A percentile compares a stretch with the other conserved stretches of the same genome.
These are phyloP conservation scores for Blastomyces silverae DNA, from an alignment of 2,329 filamentous ascomycete species.

Conservation along the genomic window DNA sequence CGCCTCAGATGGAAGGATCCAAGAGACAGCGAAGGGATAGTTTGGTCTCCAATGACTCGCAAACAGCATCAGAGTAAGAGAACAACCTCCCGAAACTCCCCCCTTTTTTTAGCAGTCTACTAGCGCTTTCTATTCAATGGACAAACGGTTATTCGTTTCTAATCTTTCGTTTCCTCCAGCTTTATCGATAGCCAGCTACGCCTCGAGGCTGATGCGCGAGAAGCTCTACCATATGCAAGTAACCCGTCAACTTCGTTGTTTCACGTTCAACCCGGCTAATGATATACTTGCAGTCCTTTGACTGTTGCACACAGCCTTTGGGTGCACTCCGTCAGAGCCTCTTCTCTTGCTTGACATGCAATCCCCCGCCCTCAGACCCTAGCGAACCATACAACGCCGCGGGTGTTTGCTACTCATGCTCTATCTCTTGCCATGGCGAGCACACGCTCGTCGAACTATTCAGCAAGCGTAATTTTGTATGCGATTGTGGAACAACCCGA, in stretches of 20 bases:
- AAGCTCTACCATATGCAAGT: slow-evolving; percentile 83
- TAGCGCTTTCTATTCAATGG: slow-evolving; percentile 1
- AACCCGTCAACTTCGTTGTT: neutral
- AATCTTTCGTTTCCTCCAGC: slow-evolving; percentile 39
- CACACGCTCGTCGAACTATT: slow-evolving; percentile 94
- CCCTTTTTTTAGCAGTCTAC: neutral
- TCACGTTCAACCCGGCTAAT: slow-evolving; percentile 3
- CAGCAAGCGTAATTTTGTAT: slow-evolving; percentile 88
- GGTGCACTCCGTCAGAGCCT: slow-evolving; percentile 80
- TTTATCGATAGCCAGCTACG: slow-evolving; percentile 85
- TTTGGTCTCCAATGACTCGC: slow-evolving; percentile 53
- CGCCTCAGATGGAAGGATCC: slow-evolving; percentile 15
- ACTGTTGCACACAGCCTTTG: slow-evolving; percentile 84
- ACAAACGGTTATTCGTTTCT: neutral
- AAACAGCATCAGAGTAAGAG: slow-evolving; percentile 63
- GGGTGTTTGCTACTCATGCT: slow-evolving; percentile 93
- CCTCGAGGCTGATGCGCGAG: slow-evolving; percentile 89
- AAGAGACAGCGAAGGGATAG: slow-evolving; percentile 31
- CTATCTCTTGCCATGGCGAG: slow-evolving; percentile 92
- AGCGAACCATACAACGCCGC: slow-evolving; percentile 61
- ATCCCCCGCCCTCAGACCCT: slow-evolving; percentile 57
- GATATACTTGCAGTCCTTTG: slow-evolving; percentile 53
- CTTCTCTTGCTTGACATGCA: slow-evolving; percentile 91
- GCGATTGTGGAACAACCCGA: slow-evolving; percentile 88
- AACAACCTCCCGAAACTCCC: neutral